Conservation (phyloP, 2,329 filamentous ascomycete species). For the Calonectria hawksworthii region DNA sequence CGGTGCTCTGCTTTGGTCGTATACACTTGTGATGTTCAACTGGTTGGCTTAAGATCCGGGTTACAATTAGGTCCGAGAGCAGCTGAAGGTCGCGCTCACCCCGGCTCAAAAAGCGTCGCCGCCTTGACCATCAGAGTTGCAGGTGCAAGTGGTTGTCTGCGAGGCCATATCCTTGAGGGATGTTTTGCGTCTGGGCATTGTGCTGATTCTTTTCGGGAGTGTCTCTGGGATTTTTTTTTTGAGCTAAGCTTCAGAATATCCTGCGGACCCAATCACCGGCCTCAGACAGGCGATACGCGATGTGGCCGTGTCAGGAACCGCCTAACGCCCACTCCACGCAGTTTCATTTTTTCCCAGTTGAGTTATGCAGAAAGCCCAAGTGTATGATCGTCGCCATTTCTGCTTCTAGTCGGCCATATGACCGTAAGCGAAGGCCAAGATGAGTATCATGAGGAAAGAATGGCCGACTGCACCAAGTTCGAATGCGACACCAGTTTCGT, state of each 20-base stretch:
- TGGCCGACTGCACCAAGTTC: conserved; percentile 34
- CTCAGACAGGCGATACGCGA: conserved; percentile 46
- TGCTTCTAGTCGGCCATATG: conserved; percentile 16
- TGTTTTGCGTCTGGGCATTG: conserved; percentile 11
- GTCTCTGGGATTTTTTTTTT: conserved; percentile 33
- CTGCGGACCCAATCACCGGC: conserved; percentile 42
- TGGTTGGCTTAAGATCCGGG: conserved; percentile 25
- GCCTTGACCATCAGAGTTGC: conserved; percentile 23
- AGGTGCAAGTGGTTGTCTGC: conserved; percentile 18
- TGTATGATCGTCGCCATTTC: conserved; percentile 21
- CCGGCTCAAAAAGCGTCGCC: conserved; percentile 16
- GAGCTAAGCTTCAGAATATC: conserved; percentile 40
- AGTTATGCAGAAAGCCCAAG: conserved; percentile 11
- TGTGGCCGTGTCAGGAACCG: conserved; percentile 41
- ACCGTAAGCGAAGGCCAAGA: conserved; percentile 33
- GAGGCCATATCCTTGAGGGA: conserved; percentile 18
- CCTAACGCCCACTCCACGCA: conserved; percentile 40
- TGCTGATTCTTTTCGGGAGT: conserved; percentile 36
- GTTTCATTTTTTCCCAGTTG: conserved; percentile 24
- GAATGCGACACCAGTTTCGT: conserved; percentile 40
- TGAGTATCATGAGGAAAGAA: conserved; percentile 33
- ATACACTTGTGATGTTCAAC: conserved; percentile 21
- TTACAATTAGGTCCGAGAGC: conserved; percentile 16
- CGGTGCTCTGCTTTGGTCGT: conserved; percentile 19
- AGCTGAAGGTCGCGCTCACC: conserved; percentile 7